Conservation (phyloP, 2,329 filamentous ascomycete species). For the Didymella pinodella region DNA sequence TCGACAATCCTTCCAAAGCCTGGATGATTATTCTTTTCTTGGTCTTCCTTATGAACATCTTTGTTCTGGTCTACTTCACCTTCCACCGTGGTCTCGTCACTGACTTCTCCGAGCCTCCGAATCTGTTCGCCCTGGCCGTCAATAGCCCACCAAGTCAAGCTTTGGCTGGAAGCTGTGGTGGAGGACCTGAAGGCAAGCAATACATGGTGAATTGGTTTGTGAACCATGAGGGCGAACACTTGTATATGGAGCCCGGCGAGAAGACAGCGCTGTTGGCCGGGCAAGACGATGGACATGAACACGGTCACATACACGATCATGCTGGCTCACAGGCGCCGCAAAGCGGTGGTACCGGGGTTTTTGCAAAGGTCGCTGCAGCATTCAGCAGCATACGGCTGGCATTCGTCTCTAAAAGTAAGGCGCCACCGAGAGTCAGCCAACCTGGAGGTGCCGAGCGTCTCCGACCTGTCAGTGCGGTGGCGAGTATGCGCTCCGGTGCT, state of each 20-base stretch:
- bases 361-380: conserved; percentile 6
- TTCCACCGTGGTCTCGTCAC: conserved; percentile 70
- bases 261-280: conserved; percentile 33
- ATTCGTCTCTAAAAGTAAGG: not conserved
- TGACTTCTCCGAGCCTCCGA: conserved; percentile 80
- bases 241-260: conserved; percentile 60
- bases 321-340: not conserved
- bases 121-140: conserved; percentile 75
- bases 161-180: conserved; percentile 65
- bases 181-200: conserved; percentile 61
- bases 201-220: conserved; percentile 57
- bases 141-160: conserved; percentile 65
- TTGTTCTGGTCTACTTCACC: conserved; percentile 71
- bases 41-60: conserved; percentile 72
- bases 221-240: conserved; percentile 60
- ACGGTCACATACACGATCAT: conserved; percentile 10
- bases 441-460: conserved; percentile 22
- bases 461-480: conserved; percentile 33
- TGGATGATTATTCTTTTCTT: conserved; percentile 73
- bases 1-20: conserved; percentile 65
- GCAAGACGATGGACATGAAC: conserved; percentile 18
- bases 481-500: conserved; percentile 17
- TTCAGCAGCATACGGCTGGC: conserved; percentile 10
- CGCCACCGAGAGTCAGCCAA: conserved; percentile 18
- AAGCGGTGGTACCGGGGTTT: conserved; percentile 6